Percentiles rank a stretch among this genome's conserved stretches.
Conservation (phyloP, 176 grass and related monocot species). For the Carex pumila region DNA sequence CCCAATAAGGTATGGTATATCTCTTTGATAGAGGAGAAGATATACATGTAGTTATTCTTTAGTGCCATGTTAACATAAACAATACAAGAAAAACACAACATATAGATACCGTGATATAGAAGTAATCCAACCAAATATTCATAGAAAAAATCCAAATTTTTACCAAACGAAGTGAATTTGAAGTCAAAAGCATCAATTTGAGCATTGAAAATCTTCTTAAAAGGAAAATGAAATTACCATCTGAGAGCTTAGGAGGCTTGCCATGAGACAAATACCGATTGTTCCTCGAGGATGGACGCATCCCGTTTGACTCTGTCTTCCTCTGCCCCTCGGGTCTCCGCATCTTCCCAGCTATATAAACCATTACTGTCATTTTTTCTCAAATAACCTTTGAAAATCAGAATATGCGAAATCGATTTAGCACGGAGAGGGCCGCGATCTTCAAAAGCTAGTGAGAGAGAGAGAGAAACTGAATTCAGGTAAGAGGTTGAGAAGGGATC, state of each 20-base stretch:
- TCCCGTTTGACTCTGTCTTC: not conserved
- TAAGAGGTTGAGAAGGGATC: not conserved
- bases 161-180: not conserved
- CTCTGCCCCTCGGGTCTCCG: slow-evolving; percentile 1
- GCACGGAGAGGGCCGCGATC: too few relatives aligned
- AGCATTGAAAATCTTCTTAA: not conserved
- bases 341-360: not conserved
- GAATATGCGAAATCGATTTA: too few relatives aligned
- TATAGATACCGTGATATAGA: not conserved
- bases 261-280: not conserved
- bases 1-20: too few relatives aligned
- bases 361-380: not conserved
- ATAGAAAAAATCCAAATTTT: not conserved
- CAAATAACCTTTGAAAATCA: not conserved
- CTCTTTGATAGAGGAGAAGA: too few relatives aligned
- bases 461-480: not conserved
- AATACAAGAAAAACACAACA: not conserved
- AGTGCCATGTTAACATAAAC: not conserved
- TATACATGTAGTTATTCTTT: not conserved
- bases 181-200: not conserved
- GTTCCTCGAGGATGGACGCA: not conserved
- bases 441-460: too few relatives aligned
- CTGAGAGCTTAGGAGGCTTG: not conserved
- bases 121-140: not conserved
- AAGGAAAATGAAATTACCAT: not conserved